Evolutionary conservation across 192 early-diverging fungal species (phyloP), one percentile per base, ranked within the genome.

Genomic region (Coemansia sp.): DNA sequence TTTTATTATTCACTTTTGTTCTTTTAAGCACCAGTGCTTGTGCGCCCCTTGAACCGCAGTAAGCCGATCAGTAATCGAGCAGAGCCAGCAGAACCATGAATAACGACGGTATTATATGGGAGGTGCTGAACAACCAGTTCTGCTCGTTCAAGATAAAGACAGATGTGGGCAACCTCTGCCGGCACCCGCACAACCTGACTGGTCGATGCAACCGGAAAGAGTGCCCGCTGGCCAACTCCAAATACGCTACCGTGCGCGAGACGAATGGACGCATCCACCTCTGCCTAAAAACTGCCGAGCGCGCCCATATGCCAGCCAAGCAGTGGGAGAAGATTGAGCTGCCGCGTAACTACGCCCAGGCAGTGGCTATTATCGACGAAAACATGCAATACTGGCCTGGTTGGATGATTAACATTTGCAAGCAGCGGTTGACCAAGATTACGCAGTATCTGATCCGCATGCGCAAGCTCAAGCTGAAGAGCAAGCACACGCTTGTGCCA

Each of bases 101-200:
- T 56, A 76, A 82, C 70, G 89, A 91, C 84, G 86, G 93, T 66
- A 82, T 97, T 42, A 90, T 98, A 65, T 98, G 96, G 96, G 87
- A 92, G 66, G 91, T 94, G 51, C 93, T 98, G 55, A 94, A 92
- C 73, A 87, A 93, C 83, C 88, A 96, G 72, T 98, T 98, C 73
- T 98, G 96, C 68, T 95, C 94, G 14, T 98, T 89, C 86, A 98
- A 97, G 90, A 89, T 96, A 84, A 95, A 94, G 89, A 95, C 95
- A 17, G 79, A 83, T 57, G 87, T 87, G 40, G 89, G 89, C 56
- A 94, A 87, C 74, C 95, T 98, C 60, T 98, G 96, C 82, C 87
- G 94, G 63, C 95, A 97, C 73, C 90, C 92, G 62, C 93, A 94
- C 82, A 98, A 97, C 79, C 90, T 97, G 5, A 94, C 95, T 2